These are phyloP conservation scores for Candida rishiriensis DNA, from an alignment of 805 yeast genomes.

Conservation along the genomic window DNA sequence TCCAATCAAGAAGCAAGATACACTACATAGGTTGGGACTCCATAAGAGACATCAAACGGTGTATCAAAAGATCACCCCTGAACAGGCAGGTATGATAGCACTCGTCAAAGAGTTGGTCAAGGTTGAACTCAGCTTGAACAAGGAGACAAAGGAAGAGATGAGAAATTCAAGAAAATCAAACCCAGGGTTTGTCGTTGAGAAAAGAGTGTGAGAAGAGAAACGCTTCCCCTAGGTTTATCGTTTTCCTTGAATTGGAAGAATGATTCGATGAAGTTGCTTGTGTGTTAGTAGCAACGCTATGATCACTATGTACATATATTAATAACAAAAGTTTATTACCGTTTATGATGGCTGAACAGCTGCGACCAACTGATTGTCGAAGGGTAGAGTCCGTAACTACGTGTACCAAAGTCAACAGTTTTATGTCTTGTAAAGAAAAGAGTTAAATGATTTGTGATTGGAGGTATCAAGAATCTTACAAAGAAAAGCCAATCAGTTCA, in stretches of 20 bases:
- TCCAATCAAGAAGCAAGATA: conserved; percentile 61
- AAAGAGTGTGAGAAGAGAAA: conserved; percentile 6
- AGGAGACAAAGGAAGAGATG: conserved; percentile 47
- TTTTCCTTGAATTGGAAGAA: too few relatives aligned
- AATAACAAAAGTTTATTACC: too few relatives aligned
- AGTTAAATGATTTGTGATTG: background rate
- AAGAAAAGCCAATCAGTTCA: background rate
- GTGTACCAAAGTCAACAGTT: too few relatives aligned
- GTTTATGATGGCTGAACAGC: too few relatives aligned
- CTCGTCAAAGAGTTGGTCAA: conserved; percentile 80
- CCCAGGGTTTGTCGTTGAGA: conserved; percentile 58
- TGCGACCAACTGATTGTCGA: too few relatives aligned
- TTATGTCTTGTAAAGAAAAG: background rate
- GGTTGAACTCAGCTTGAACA: conserved; percentile 65
- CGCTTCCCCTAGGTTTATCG: too few relatives aligned
- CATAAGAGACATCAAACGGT: conserved; percentile 67
- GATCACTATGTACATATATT: too few relatives aligned
- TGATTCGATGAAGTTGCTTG: too few relatives aligned
- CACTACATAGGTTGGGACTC: conserved; percentile 71
- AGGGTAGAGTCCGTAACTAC: too few relatives aligned
- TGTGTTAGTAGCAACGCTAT: too few relatives aligned
- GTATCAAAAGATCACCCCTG: conserved; percentile 69
- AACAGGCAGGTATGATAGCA: conserved; percentile 80
- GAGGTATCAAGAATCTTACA: background rate
- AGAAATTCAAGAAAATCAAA: conserved; percentile 52